These are phyloP conservation scores for Phytophthora capsici DNA, from an alignment of 352 stramenopile species.

Conservation along the genomic window DNA sequence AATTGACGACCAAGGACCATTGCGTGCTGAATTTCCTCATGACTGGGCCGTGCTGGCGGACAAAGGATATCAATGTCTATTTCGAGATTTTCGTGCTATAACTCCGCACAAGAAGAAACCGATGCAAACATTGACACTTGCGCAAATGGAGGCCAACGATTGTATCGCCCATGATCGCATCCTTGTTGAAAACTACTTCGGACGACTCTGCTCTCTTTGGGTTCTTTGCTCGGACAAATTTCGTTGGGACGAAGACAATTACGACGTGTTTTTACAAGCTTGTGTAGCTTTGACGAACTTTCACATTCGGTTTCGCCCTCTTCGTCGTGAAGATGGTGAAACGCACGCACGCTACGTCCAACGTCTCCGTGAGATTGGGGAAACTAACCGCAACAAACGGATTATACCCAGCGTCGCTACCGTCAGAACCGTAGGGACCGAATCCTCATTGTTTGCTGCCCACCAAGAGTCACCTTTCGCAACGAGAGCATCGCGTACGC, in stretches of 20 bases:
- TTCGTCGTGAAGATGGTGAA: slow-evolving; percentile 18
- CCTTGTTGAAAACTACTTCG: slow-evolving; percentile 34
- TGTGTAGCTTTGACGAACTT: slow-evolving; percentile 34
- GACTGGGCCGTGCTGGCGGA: too few species aligned
- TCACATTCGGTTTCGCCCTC: slow-evolving; percentile 13
- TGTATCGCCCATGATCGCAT: slow-evolving; percentile 29
- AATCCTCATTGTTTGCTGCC: slow-evolving; percentile 4
- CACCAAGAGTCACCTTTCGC: not conserved
- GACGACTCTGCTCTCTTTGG: slow-evolving; percentile 21
- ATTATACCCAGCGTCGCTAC: not conserved
- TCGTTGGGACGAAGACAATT: slow-evolving; percentile 18
- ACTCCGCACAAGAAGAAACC: not conserved
- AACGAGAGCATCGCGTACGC: too few species aligned
- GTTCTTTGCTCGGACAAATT: slow-evolving; percentile 22
- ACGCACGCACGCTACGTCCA: slow-evolving; percentile 23
- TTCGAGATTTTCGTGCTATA: slow-evolving; percentile 1
- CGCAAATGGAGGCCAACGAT: slow-evolving; percentile 20
- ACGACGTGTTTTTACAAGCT: slow-evolving; percentile 22
- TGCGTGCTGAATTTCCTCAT: not conserved
- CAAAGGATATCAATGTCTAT: too few species aligned
- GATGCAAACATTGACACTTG: slow-evolving; percentile 3
- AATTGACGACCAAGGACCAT: not conserved
- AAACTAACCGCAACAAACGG: not conserved
- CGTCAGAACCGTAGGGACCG: not conserved
- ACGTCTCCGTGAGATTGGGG: not conserved